Evolutionary conservation across 306 rosid genomes (phyloP), one percentile per base, ranked within the genome.

Genomic region (Prosopis cineraria): DNA sequence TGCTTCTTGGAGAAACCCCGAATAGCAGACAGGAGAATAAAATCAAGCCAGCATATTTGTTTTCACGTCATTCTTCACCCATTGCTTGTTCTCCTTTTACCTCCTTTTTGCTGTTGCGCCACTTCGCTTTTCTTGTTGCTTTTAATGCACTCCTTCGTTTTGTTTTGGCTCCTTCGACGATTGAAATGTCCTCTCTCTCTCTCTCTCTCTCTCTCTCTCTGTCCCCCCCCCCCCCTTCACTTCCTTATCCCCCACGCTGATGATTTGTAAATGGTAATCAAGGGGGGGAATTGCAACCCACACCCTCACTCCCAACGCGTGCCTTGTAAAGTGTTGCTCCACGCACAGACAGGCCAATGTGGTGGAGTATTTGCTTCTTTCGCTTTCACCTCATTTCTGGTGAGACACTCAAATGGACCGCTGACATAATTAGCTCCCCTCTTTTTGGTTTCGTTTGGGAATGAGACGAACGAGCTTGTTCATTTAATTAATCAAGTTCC

Each of bases 21-120:
- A 77, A 85, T 63, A 70, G 60, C 80, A 80, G 91, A 87, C 96
- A 85, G 69, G 83, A 9, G 16, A 55, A 60, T 73, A 84, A n/a
- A 29, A 20, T 60, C 70, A 74, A 79, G 76, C 39, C 73, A 87
- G 70, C 87, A 62, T 66, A 73, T 70, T 81, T 55, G 82, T 77
- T 83, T 84, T 89, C 85, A 86, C 91, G 85, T 84, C 88, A 84
- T 68, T 37, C 17, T 53, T 53, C 14, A 10, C 52, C n/a, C 33
- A 16, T 40, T 67, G 25, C 41, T 68, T 47, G 11, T n/a, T 72
- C 31, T 6, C 27, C 52, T 55, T 47, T 16, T 64, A 48, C 10
- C n/a, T 48, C 22, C 68, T 30, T 44, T 55, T 37, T 29, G 80
- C 55, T 62, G 50, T 40, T 24, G 7, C 43, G 29, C 75, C 80